A percentile compares a stretch with the other conserved stretches of the same genome.
phyloP scores from a whole-genome alignment of 352 stramenopile species.

The Globisporangium viniferum region DNA sequence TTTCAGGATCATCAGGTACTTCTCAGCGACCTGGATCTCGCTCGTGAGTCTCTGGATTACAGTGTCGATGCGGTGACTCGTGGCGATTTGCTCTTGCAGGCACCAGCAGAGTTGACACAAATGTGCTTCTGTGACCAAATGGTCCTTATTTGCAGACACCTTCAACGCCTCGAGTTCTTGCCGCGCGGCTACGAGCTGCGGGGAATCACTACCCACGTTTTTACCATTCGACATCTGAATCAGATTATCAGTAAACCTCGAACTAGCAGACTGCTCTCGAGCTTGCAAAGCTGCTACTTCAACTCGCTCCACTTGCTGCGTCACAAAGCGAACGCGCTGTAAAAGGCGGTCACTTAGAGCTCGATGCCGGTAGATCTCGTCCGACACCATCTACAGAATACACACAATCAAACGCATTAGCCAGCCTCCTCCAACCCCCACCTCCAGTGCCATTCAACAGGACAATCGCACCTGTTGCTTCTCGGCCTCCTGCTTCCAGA shows the following conservation, averaged over 20 bases:
- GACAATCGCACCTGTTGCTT: conserved; percentile 21
- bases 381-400: conserved; percentile 1
- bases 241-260: background rate
- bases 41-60: conserved; percentile 13
- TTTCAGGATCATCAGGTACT: conserved; percentile 26
- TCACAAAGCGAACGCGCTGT: conserved; percentile 7
- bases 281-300: background rate
- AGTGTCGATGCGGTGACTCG: conserved; percentile 17
- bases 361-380: background rate
- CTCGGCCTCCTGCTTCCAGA: conserved; percentile 27
- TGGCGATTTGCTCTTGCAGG: conserved; percentile 28
- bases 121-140: conserved; percentile 20
- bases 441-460: background rate
- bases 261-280: background rate
- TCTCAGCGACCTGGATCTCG: conserved; percentile 15
- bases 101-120: conserved; percentile 34
- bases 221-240: background rate
- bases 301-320: background rate
- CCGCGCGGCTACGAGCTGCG: background rate
- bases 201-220: background rate
- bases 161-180: conserved; percentile 9
- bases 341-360: background rate
- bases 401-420: background rate
- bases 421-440: background rate
- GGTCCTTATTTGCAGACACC: conserved; percentile 18